These are phyloP conservation scores for Quercus suber DNA, from an alignment of 306 rosid species.

Conservation along the genomic window DNA sequence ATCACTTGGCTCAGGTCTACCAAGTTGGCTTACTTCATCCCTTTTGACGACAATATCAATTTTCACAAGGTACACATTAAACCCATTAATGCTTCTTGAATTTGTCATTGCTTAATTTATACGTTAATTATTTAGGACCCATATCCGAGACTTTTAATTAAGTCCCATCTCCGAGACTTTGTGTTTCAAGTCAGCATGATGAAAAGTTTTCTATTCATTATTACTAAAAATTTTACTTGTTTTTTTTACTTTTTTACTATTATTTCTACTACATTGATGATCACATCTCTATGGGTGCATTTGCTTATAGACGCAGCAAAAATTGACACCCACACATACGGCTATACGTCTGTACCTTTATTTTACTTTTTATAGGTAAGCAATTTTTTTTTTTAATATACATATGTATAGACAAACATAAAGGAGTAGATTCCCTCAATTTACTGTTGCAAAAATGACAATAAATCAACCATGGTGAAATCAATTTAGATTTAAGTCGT, in stretches of 20 bases:
- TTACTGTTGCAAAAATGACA: no score
- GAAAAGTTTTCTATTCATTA: background rate
- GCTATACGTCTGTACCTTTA: no score
- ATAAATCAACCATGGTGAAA: background rate
- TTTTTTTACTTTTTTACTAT: background rate
- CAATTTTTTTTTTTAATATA: no score
- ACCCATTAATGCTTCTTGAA: background rate
- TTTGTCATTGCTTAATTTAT: constrained; percentile 16
- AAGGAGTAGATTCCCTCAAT: no score
- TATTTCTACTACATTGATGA: background rate
- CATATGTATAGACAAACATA: no score
- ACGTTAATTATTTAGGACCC: constrained; percentile 10
- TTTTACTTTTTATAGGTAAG: no score
- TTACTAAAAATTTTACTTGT: background rate
- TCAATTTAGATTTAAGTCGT: background rate
- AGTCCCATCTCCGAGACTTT: background rate
- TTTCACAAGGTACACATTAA: constrained; percentile 78
- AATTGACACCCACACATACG: no score
- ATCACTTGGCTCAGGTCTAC: constrained; percentile 95
- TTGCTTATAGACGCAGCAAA: no score
- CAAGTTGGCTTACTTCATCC: constrained; percentile 53
- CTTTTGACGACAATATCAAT: constrained; percentile 98
- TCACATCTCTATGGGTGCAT: background rate
- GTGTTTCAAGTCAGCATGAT: background rate
- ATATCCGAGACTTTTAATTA: background rate